Base-by-base conservation (phyloP, 78 protist species). In the Anaeramoeba flamelloides region DNA sequence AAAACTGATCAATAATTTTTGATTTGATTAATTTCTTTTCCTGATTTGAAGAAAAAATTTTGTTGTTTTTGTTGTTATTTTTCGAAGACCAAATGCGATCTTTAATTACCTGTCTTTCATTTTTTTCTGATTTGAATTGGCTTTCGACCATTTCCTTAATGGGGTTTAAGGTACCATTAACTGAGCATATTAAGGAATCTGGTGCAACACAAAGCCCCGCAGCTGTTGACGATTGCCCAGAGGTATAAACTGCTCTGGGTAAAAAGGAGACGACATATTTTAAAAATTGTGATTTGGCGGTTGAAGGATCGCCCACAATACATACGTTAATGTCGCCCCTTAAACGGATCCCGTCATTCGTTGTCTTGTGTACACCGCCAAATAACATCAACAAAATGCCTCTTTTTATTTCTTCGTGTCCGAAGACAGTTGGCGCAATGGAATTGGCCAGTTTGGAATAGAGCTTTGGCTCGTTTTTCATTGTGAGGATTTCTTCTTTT, bases 321-420 rank as follows among this genome's bases (percentile, higher is more conserved):
- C 97, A 95, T 26, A 91, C 89, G 84, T 98, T 98, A 85, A 98
- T 93, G 81, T 98, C 99, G 30, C 99, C 99, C n/a, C 99, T 74
- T 2, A 94, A 84, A 17, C 82, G 85, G 89, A 88, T 87, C 41
- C 40, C 86, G 69, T 90, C 98, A 0, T 77, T 75, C 3, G 98
- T 88, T 1, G 32, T 0, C 89, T 97, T 97, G 80, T 89, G 93
- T 12, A 96, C 99, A 2, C 99, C 99, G 12, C 99, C 99, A 12
- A 97, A 76, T 3, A 96, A 81, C 97, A 88, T 84, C 26, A 96
- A 87, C 33, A 96, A 82, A 26, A 97, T 78, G 39, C 99, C 99
- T 2, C 82, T 22, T 89, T 97, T 97, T 40, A 97, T 65, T 30
- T 87, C 88, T 1, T 87, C 87, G 88, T 93, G 96, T 34, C 99